Evolutionary conservation across 2,329 filamentous ascomycete species (phyloP), one percentile per base, ranked within the genome.

Genomic region (Aspergillus cejpii): DNA sequence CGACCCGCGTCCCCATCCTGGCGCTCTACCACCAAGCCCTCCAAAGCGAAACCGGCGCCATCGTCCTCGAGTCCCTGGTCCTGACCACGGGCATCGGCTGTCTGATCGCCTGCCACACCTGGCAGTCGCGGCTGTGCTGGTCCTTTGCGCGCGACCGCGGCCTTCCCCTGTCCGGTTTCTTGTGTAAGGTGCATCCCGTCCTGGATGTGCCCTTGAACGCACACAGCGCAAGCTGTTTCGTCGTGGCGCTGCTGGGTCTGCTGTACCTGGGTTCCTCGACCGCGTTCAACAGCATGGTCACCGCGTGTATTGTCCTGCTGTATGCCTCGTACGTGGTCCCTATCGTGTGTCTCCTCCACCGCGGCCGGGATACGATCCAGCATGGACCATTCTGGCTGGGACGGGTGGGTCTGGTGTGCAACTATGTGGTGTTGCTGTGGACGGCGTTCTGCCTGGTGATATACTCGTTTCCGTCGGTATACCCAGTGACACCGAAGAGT

Each of bases 131-230:
- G 0, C 61, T 75, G 7, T 72, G 69, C 47, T 77, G 74, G 74
- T 73, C 71, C 14, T 77, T 78, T 52, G 74, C 75, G 7, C 65
- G 75, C 3, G 75, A 78, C 52, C 57, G 64, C 11, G 75, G 74
- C 2, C 47, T 77, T 1, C 74, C 74, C 0, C 68, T 64, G n/a
- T 65, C 68, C 15, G 37, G 50, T 14, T 68, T 66, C 47, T 59
- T 76, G 8, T 58, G 64, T 7, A 58, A 63, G 8, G 68, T 77
- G 5, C 54, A 73, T 44, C 55, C 57, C 2, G 59, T 43, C 11
- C 56, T 72, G 3, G 68, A 71, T 43, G 71, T 76, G 0, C 74
- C 73, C 0, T 45, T 76, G 1, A 57, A 66, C 26, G 72, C 72
- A 20, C 70, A 75, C 43, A 49, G 64, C 15, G 56, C 64, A 5